phyloP scores from a whole-genome alignment of 1,284 basidiomycete species.

The Ustilago nuda region DNA sequence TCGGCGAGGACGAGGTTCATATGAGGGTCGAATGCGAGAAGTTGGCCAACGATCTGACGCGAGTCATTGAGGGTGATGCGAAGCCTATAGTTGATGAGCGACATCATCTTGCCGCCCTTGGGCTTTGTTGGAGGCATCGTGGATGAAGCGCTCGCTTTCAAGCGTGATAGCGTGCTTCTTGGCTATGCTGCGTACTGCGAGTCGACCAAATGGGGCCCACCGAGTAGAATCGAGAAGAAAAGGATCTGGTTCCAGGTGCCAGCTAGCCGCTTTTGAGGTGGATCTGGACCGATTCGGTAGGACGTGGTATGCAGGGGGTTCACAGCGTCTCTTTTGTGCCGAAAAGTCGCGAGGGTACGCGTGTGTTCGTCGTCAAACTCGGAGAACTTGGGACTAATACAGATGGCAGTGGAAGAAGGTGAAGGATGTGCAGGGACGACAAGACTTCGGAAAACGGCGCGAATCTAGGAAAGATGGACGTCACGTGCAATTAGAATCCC shows the following conservation, averaged over 20 bases:
- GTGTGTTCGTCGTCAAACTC: background rate
- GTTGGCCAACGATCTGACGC: conserved; percentile 92
- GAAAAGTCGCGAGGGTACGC: background rate
- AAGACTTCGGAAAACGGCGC: conserved; percentile 30
- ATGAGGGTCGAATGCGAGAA: conserved; percentile 99
- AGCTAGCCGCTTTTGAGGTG: too few species aligned
- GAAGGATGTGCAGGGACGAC: background rate
- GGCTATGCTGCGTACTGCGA: background rate
- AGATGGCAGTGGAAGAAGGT: conserved; percentile 1
- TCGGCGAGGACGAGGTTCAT: conserved; percentile 99
- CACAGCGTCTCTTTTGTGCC: too few species aligned
- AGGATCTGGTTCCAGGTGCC: too few species aligned
- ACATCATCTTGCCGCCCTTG: conserved; percentile 82
- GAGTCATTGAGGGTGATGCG: conserved; percentile 99
- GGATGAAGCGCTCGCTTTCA: background rate
- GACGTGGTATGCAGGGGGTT: too few species aligned
- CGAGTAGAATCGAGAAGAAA: background rate
- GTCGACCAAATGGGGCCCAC: background rate
- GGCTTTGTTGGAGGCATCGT: conserved; percentile 62
- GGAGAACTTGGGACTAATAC: background rate
- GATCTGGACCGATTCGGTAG: too few species aligned
- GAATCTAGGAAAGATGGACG: conserved; percentile 6
- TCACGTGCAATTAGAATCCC: conserved; percentile 14
- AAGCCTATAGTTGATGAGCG: conserved; percentile 96
- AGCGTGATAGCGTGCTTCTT: background rate